These are phyloP conservation scores for Helminthosporium solani DNA, from an alignment of 2,329 filamentous ascomycete genomes.

Conservation along the genomic window DNA sequence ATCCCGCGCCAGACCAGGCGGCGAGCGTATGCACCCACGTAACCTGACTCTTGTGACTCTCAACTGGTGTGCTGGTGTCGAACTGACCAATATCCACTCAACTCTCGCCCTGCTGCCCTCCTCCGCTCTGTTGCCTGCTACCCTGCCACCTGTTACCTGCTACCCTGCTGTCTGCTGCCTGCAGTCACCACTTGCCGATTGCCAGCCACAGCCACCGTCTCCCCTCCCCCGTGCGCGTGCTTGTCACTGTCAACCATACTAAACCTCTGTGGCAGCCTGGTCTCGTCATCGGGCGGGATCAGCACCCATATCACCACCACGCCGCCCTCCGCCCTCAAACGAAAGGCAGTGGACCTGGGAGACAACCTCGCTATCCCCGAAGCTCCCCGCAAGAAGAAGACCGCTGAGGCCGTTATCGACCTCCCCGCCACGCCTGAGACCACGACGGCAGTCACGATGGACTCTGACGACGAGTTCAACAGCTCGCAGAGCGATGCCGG, in stretches of 20 bases:
- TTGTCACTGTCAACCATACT: constrained; percentile 1
- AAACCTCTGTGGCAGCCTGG: constrained; percentile 29
- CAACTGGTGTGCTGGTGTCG: constrained; percentile 1
- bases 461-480: constrained; percentile 94
- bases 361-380: constrained; percentile 27
- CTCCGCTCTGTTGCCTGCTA: too few relatives aligned
- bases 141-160: too few relatives aligned
- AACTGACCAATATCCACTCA: constrained; percentile 29
- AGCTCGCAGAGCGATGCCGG: constrained; percentile 75
- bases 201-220: constrained; percentile 10
- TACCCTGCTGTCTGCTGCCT: too few relatives aligned
- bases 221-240: too few relatives aligned
- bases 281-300: constrained; percentile 45
- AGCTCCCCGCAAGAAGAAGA: constrained; percentile 35
- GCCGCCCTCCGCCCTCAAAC: constrained; percentile 40
- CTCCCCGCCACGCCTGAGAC: constrained; percentile 39
- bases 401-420: constrained; percentile 16
- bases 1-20: too few relatives aligned
- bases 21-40: background rate
- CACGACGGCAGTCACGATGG: constrained; percentile 64
- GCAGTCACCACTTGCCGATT: too few relatives aligned
- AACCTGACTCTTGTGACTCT: constrained; percentile 23
- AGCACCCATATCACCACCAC: constrained; percentile 41
- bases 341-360: constrained; percentile 42
- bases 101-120: background rate